These are phyloP conservation scores for Tilletia horrida DNA, from an alignment of 1,284 basidiomycete species.

Conservation along the genomic window DNA sequence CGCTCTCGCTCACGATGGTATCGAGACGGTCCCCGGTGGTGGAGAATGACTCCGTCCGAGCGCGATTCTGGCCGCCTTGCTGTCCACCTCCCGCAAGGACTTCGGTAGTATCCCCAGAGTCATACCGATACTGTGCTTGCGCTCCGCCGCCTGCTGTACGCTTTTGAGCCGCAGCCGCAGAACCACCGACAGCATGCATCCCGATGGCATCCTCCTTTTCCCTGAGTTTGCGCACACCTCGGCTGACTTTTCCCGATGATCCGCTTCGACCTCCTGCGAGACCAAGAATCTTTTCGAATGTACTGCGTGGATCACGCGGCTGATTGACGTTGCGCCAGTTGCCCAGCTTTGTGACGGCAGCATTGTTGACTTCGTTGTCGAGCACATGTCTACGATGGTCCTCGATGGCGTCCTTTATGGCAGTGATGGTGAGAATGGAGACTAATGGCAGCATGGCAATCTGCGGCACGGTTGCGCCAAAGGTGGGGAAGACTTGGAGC, in stretches of 20 bases:
- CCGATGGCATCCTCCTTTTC: constrained; percentile 69
- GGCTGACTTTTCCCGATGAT: constrained; percentile 62
- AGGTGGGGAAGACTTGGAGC: constrained; percentile 82
- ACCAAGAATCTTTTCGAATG: constrained; percentile 72
- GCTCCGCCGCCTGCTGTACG: constrained; percentile 22
- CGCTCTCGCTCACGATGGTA: constrained; percentile 45
- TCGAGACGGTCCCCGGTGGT: constrained; percentile 34
- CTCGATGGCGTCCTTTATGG: constrained; percentile 89
- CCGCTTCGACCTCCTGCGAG: constrained; percentile 55
- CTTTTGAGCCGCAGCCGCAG: constrained; percentile 28
- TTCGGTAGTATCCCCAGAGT: background rate
- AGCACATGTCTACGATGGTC: constrained; percentile 81
- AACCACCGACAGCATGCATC: constrained; percentile 34
- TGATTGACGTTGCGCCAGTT: constrained; percentile 88
- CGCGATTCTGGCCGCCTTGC: background rate
- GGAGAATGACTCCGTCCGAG: constrained; percentile 34
- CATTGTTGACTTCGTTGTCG: constrained; percentile 89
- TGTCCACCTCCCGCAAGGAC: background rate
- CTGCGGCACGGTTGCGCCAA: constrained; percentile 79
- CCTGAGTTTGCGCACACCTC: constrained; percentile 78
- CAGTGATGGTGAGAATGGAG: constrained; percentile 83
- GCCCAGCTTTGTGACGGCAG: constrained; percentile 77
- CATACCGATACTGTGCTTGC: background rate
- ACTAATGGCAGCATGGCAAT: constrained; percentile 81
- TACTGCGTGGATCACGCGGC: constrained; percentile 71